phyloP scores from a whole-genome alignment of 108 stramenopile genomes.

The Nannochloropsis oceanica region DNA sequence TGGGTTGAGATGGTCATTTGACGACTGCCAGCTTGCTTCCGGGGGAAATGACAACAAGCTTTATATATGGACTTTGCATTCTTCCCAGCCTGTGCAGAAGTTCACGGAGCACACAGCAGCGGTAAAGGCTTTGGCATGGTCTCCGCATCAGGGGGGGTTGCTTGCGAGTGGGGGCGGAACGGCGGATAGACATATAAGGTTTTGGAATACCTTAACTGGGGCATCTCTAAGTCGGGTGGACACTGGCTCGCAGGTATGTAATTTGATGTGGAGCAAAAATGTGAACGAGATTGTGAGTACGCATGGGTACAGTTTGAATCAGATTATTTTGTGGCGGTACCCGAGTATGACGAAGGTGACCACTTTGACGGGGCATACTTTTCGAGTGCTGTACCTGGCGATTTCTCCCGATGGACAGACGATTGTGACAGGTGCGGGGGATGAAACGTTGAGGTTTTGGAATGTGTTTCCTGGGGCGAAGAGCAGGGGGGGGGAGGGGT shows the following conservation, averaged over 20 bases:
- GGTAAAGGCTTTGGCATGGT: slow-evolving; percentile 98
- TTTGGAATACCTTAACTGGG: slow-evolving; percentile 91
- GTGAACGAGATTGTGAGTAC: slow-evolving; percentile 95
- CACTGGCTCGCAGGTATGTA: slow-evolving; percentile 95
- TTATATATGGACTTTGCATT: slow-evolving; percentile 54
- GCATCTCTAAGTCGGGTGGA: slow-evolving; percentile 64
- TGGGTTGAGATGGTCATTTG: slow-evolving; percentile 85
- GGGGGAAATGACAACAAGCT: slow-evolving; percentile 98
- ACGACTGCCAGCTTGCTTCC: slow-evolving; percentile 54
- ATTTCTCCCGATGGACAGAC: slow-evolving; percentile 90
- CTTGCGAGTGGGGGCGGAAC: slow-evolving; percentile 95
- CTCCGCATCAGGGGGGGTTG: slow-evolving; percentile 88
- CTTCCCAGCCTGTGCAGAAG: slow-evolving; percentile 15
- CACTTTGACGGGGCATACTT: slow-evolving; percentile 86
- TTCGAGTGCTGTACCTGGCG: slow-evolving; percentile 82
- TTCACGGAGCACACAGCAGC: slow-evolving; percentile 88
- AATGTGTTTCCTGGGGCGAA: slow-evolving; percentile 80
- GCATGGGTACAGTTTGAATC: slow-evolving; percentile 90
- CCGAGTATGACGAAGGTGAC: slow-evolving; percentile 88
- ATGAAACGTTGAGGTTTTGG: slow-evolving; percentile 98
- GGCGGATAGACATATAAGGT: slow-evolving; percentile 90
- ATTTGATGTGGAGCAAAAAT: slow-evolving; percentile 83
- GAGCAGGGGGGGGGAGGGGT: slow-evolving; percentile 18
- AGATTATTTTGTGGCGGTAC: slow-evolving; percentile 56
- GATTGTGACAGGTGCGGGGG: slow-evolving; percentile 96